Conservation (phyloP, 163 green algal genomes). For the Coccomyxa subellipsoidea region DNA sequence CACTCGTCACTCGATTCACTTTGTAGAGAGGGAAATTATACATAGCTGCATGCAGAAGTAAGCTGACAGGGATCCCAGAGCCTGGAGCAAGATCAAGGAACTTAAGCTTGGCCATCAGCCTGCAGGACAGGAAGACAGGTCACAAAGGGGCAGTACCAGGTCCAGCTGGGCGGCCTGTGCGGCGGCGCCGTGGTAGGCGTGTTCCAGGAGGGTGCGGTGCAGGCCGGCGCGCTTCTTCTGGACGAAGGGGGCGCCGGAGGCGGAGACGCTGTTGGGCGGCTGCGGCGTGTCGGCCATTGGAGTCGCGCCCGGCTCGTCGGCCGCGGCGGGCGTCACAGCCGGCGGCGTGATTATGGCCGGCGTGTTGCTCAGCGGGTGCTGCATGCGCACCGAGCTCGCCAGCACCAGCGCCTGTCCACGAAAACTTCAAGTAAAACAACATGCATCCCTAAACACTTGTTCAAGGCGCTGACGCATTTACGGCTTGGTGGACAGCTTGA, state of each 20-base stretch:
- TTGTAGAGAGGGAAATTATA: no score
- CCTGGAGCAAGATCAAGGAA: no score
- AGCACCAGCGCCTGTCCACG: slow-evolving; percentile 25
- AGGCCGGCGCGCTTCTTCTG: not conserved
- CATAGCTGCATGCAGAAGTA: no score
- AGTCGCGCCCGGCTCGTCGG: slow-evolving; percentile 22
- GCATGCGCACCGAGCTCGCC: slow-evolving; percentile 19
- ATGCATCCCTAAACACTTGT: not conserved
- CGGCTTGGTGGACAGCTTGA: no score
- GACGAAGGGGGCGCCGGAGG: slow-evolving; percentile 2
- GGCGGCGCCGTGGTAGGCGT: not conserved
- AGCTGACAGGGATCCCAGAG: no score
- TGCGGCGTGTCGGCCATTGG: slow-evolving; percentile 22
- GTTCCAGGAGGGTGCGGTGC: not conserved
- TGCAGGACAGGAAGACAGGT: no score
- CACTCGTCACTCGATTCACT: no score
- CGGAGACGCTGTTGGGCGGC: not conserved
- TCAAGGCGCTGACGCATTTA: no score
- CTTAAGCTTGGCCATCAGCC: no score
- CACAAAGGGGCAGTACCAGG: not conserved
- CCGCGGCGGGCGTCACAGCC: slow-evolving; percentile 13
- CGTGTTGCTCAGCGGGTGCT: slow-evolving; percentile 10
- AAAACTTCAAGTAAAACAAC: not conserved
- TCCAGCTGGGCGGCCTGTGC: not conserved
- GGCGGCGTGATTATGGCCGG: slow-evolving; percentile 28